These are phyloP conservation scores for Phytophthora tentaculata DNA, from an alignment of 352 stramenopile species.

Conservation along the genomic window DNA sequence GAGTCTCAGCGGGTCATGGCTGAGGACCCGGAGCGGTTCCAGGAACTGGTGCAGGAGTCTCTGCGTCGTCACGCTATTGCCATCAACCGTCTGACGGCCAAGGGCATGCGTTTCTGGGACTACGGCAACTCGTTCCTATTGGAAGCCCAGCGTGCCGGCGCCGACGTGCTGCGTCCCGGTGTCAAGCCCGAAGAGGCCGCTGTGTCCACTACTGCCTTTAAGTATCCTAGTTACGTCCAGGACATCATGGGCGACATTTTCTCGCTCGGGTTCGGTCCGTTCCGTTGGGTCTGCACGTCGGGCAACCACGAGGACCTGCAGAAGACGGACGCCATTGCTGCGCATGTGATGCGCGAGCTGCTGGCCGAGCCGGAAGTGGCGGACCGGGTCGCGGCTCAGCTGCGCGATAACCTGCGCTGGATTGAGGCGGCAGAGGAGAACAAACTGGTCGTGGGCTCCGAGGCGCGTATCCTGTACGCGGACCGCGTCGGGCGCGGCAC, in stretches of 20 bases:
- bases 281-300: conserved; percentile 90
- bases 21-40: conserved; percentile 75
- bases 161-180: conserved; percentile 60
- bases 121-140: conserved; percentile 92
- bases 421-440: conserved; percentile 88
- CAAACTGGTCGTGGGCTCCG: conserved; percentile 88
- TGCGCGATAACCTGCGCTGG: conserved; percentile 87
- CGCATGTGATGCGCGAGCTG: conserved; percentile 71
- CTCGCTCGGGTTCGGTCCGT: conserved; percentile 89
- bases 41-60: conserved; percentile 78
- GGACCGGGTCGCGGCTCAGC: conserved; percentile 67
- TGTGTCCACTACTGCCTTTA: conserved; percentile 81
- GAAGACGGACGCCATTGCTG: conserved; percentile 82
- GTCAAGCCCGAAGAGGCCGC: conserved; percentile 57
- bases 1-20: conserved; percentile 86
- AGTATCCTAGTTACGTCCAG: conserved; percentile 90
- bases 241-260: conserved; percentile 94
- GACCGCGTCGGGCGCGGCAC: conserved; percentile 77
- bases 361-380: conserved; percentile 51
- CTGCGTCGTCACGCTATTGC: conserved; percentile 79
- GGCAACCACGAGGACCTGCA: conserved; percentile 65
- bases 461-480: conserved; percentile 89
- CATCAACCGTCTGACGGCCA: conserved; percentile 79
- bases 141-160: conserved; percentile 82
- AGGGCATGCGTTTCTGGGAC: conserved; percentile 91